A percentile compares a stretch with the other conserved stretches of the same genome.
phyloP scores from a whole-genome alignment of 2,329 filamentous ascomycete genomes.

The Pseudogymnoascus sp. region DNA sequence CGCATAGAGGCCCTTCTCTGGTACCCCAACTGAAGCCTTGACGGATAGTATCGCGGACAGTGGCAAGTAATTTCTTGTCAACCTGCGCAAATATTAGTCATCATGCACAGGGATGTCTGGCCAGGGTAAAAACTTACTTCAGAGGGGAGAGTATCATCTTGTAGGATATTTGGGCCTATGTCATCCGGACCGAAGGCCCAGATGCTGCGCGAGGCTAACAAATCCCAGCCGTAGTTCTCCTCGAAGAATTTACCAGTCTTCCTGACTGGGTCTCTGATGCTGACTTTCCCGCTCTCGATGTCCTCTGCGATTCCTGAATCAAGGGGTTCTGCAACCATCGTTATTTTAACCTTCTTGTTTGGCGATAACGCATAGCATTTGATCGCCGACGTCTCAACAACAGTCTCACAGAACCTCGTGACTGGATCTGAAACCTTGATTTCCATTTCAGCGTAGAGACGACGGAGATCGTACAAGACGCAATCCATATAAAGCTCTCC shows the following conservation, averaged over 20 bases:
- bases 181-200: conserved; percentile 99
- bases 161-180: conserved; percentile 86
- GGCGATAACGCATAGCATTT: conserved; percentile 97
- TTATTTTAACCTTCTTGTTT: conserved; percentile 99
- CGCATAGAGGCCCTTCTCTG: conserved; percentile 88
- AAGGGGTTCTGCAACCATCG: conserved; percentile 93
- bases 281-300: conserved; percentile 84
- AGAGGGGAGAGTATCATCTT: conserved; percentile 90
- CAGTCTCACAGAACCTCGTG: conserved; percentile 94
- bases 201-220: conserved; percentile 87
- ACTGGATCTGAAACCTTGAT: conserved; percentile 98
- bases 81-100: conserved; percentile 43
- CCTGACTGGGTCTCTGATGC: conserved; percentile 84
- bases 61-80: conserved; percentile 82
- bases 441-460: conserved; percentile 97
- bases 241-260: conserved; percentile 97
- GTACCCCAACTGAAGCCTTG: conserved; percentile 98
- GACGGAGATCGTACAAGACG: conserved; percentile 86
- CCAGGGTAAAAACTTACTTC: conserved; percentile 49
- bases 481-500: conserved; percentile 99
- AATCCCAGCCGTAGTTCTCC: conserved; percentile 94
- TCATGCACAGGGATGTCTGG: background rate
- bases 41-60: conserved; percentile 83
- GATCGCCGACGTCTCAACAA: conserved; percentile 92
- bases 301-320: conserved; percentile 93